phyloP scores from a whole-genome alignment of 2,329 filamentous ascomycete species.

The Aspergillus sergii region DNA sequence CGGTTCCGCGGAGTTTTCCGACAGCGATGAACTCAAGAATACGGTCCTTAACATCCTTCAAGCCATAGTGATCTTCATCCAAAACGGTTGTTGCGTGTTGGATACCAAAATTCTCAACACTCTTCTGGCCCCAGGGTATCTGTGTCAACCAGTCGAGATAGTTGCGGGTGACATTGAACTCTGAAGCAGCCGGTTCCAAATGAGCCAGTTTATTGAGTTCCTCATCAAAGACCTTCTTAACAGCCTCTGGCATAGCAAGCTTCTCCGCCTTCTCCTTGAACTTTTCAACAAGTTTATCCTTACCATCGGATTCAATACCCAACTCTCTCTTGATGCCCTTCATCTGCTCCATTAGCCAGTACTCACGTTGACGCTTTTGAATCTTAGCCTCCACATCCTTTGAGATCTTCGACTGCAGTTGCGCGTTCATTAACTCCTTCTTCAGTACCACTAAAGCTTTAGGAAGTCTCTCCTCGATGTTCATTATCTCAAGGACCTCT shows the following conservation, averaged over 20 bases:
- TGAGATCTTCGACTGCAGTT: slow-evolving; percentile 93
- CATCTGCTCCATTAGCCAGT: slow-evolving; percentile 99
- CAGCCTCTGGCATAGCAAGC: slow-evolving; percentile 93
- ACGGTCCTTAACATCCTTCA: slow-evolving; percentile 98
- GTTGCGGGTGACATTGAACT: slow-evolving; percentile 98
- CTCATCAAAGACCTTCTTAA: slow-evolving; percentile 97
- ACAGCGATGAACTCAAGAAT: slow-evolving; percentile 98
- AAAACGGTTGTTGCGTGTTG: slow-evolving; percentile 85
- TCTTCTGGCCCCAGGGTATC: slow-evolving; percentile 94
- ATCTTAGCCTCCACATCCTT: slow-evolving; percentile 98
- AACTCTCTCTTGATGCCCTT: slow-evolving; percentile 95
- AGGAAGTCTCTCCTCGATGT: slow-evolving; percentile 88
- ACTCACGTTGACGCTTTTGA: slow-evolving; percentile 93
- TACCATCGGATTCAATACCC: slow-evolving; percentile 95
- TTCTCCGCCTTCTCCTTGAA: slow-evolving; percentile 95
- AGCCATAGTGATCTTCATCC: slow-evolving; percentile 93
- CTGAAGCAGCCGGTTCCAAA: slow-evolving; percentile 90
- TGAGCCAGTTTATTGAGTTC: slow-evolving; percentile 97
- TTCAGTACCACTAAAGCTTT: slow-evolving; percentile 92
- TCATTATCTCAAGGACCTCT: slow-evolving; percentile 83
- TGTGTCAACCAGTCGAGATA: slow-evolving; percentile 99
- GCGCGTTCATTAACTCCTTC: slow-evolving; percentile 97
- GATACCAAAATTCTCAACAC: slow-evolving; percentile 95
- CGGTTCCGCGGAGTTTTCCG: slow-evolving; percentile 92
- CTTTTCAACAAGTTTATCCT: slow-evolving; percentile 95